These are phyloP conservation scores for Chalciporus sp. DNA, from an alignment of 1,284 basidiomycete genomes.

Conservation along the genomic window DNA sequence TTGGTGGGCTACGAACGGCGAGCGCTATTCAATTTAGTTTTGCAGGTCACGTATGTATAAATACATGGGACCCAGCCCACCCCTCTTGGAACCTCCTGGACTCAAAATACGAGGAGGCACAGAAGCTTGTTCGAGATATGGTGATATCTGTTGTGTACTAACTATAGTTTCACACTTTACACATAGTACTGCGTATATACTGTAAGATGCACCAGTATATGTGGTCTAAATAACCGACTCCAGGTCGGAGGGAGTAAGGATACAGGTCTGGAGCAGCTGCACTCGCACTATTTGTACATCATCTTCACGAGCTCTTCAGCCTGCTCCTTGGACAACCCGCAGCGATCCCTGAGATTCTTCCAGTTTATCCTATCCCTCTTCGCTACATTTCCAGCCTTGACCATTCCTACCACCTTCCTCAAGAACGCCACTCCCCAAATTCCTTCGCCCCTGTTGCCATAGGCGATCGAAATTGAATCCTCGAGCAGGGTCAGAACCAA, in stretches of 20 bases:
- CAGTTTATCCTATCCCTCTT: constrained; percentile 16
- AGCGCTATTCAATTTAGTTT: constrained; percentile 16
- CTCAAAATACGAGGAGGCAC: constrained; percentile 21
- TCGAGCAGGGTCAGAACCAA: constrained; percentile 9
- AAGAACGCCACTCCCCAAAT: constrained; percentile 30
- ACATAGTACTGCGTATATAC: background rate
- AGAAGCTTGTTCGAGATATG: constrained; percentile 19
- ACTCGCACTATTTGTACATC: constrained; percentile 4
- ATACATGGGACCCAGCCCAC: constrained; percentile 19
- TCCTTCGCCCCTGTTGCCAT: constrained; percentile 17
- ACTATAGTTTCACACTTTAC: background rate
- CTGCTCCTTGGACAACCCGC: constrained; percentile 20
- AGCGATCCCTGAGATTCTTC: constrained; percentile 17
- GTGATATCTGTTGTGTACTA: constrained; percentile 8
- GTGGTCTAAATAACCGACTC: background rate
- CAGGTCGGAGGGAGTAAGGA: background rate
- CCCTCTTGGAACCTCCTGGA: constrained; percentile 26
- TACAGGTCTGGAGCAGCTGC: background rate
- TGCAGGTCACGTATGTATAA: constrained; percentile 26
- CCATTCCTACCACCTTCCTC: constrained; percentile 19
- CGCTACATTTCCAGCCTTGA: constrained; percentile 10
- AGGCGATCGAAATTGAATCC: constrained; percentile 2
- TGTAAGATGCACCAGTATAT: background rate
- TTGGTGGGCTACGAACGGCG: constrained; percentile 34
- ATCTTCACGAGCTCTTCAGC: constrained; percentile 20